Conservation (phyloP, 2,329 filamentous ascomycete species). For the Thelonectria olida region DNA sequence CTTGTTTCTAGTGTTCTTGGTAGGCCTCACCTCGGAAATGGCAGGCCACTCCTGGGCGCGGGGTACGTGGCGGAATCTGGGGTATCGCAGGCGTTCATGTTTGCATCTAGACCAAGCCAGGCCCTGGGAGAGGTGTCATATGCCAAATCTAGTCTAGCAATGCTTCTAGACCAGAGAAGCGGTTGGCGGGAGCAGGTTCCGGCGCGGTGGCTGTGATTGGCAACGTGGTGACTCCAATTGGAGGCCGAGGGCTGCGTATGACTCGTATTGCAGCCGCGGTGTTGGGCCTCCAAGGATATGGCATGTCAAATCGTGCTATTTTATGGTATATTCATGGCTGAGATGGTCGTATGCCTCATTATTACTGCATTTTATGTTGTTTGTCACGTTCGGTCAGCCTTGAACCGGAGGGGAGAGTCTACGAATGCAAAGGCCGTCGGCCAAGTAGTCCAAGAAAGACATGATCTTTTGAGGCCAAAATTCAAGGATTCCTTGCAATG, state of each 20-base stretch:
- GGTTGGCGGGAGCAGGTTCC: neutral
- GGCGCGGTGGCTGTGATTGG: neutral
- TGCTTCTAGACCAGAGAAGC: neutral
- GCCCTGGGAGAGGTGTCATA: neutral
- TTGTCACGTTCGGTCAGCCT: neutral
- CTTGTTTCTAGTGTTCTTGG: neutral
- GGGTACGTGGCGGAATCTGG: conserved; percentile 1
- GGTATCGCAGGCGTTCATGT: neutral
- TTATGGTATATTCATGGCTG: neutral
- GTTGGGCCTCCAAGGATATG: neutral
- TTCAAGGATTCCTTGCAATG: no score
- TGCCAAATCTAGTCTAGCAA: neutral
- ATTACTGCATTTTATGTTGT: neutral
- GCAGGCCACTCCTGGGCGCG: conserved; percentile 4
- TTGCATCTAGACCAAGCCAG: neutral
- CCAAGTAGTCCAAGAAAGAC: no score
- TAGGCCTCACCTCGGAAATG: neutral
- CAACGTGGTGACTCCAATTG: neutral
- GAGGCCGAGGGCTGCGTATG: neutral
- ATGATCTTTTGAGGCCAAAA: no score
- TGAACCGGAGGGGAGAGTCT: no score
- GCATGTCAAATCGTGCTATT: neutral
- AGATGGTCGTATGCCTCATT: neutral
- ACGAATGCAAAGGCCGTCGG: no score
- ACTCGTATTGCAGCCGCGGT: neutral